Base-by-base conservation (phyloP, 2,329 filamentous ascomycete species). In the Ramularia collo-cygni region DNA sequence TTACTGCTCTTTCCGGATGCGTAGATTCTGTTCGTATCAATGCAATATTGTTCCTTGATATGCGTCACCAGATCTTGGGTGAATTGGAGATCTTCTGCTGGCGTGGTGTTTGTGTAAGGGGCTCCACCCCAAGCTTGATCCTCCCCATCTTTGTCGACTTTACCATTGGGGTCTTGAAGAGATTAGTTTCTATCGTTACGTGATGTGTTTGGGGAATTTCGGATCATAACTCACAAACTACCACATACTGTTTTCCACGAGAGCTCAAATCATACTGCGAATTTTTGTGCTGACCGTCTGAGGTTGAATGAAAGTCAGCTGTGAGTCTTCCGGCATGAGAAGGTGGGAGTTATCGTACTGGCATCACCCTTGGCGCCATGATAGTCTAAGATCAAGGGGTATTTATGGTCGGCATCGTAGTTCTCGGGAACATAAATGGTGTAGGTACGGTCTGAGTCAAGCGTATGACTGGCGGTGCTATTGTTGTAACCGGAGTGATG, bases 1-100 rank as follows among this genome's bases (percentile, higher is more conserved):
- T n/a, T n/a, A n/a, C n/a, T 76, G 48, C 65, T 76, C 49, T 77
- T 76, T 32, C 70, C 71, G 1, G 64, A 62, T 9, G 64, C 64
- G 44, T 71, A 74, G 30, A 74, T 58, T 7, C 63, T 64, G 4
- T 52, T 49, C 2, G 56, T 44, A 43, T 74, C 66, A 45, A 75
- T 62, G 53, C 70, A 74, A 51, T 68, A 69, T 3, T 53, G 51
- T 8, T 53, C 42, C 37, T 62, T 51, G 8, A 74, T 47, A 19
- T 66, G 49, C 10, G 57, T 50, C 19, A 70, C 53, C 13, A 74
- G 60, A 39, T 70, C 65, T 3, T 64, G 47, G 14, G 63, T 68
- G 52, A 72, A 73, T 8, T 55, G 55, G 4, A 71, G 52, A 43
- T 74, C 70, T 44, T 69, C 56, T 9, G 51, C 43, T n/a, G 18